These are phyloP conservation scores for Polyrhizophydium stewartii DNA, from an alignment of 371 early-diverging fungal species.

Conservation along the genomic window DNA sequence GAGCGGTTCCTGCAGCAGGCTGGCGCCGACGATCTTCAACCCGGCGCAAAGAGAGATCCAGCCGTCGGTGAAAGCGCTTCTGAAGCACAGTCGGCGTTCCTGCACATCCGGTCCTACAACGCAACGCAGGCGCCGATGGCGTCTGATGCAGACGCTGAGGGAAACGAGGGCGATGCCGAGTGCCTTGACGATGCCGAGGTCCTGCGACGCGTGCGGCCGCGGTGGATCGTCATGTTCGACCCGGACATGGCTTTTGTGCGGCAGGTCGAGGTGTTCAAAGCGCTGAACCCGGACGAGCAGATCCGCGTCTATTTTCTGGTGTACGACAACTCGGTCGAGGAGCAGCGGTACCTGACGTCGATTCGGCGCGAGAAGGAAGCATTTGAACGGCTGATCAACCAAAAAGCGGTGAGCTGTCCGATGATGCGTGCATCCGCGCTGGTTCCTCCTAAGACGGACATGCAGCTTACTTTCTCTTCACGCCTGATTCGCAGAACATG, in stretches of 20 bases:
- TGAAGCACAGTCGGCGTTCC: not conserved
- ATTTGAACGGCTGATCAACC: conserved; percentile 89
- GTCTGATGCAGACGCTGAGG: conserved; percentile 3
- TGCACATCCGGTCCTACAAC: not conserved
- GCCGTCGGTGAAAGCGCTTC: not conserved
- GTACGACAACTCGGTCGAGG: conserved; percentile 93
- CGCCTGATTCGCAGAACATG: conserved; percentile 63
- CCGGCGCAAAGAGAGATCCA: not conserved
- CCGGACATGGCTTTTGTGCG: conserved; percentile 85
- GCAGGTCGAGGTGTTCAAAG: conserved; percentile 72
- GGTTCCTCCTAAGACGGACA: not conserved
- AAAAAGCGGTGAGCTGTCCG: conserved; percentile 64
- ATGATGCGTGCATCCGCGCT: not conserved
- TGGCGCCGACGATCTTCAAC: not conserved
- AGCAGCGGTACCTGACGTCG: conserved; percentile 81
- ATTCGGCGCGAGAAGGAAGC: conserved; percentile 89
- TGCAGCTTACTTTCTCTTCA: not conserved
- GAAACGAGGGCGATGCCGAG: conserved; percentile 24
- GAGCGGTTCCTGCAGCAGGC: conserved; percentile 25
- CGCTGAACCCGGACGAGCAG: conserved; percentile 47
- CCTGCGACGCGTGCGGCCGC: conserved; percentile 68
- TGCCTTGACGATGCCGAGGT: conserved; percentile 43
- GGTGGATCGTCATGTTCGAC: conserved; percentile 84
- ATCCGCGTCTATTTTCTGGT: conserved; percentile 86
- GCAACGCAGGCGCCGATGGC: not conserved